These are phyloP conservation scores for Sarocladiaceae sp. DNA, from an alignment of 2,329 filamentous ascomycete genomes.

Conservation along the genomic window DNA sequence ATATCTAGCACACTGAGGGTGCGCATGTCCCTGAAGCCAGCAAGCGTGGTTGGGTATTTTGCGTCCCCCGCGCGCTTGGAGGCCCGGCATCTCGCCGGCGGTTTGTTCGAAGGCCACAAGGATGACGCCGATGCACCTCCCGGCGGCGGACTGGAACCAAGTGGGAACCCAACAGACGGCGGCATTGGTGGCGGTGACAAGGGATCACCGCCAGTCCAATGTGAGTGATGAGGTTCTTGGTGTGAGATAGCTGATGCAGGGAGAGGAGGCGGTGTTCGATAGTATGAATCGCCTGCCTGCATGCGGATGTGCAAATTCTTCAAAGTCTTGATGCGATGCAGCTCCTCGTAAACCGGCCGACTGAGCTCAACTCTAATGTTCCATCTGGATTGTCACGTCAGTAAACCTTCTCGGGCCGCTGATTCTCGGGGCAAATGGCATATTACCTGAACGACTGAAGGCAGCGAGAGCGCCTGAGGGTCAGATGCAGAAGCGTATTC, in stretches of 20 bases:
- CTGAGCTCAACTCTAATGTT: constrained; percentile 61
- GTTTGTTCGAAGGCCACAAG: constrained; percentile 10
- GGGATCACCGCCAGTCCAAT: constrained; percentile 20
- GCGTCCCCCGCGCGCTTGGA: constrained; percentile 24
- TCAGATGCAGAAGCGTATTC: constrained; percentile 55
- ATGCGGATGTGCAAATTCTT: constrained; percentile 54
- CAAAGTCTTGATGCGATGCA: constrained; percentile 50
- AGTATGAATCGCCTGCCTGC: constrained; percentile 53
- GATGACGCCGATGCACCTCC: constrained; percentile 13
- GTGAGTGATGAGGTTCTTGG: constrained; percentile 27
- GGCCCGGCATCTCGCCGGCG: constrained; percentile 20
- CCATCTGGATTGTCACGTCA: constrained; percentile 44
- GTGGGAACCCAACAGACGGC: constrained; percentile 11
- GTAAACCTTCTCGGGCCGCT: no score
- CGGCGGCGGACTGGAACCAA: constrained; percentile 14
- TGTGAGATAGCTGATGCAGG: constrained; percentile 30
- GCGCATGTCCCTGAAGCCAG: constrained; percentile 52
- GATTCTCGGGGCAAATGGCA: no score
- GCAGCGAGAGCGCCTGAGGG: constrained; percentile 48
- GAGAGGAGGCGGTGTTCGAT: constrained; percentile 32
- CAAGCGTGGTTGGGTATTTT: constrained; percentile 48
- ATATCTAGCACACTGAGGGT: constrained; percentile 55
- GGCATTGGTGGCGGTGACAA: constrained; percentile 18
- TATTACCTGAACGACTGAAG: constrained; percentile 57
- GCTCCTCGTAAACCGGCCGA: constrained; percentile 50